Percentiles rank a stretch among this genome's conserved stretches.
Evolutionary conservation across 2,329 filamentous ascomycete species (phyloP).

Genomic region (Tolypocladium tropicale): DNA sequence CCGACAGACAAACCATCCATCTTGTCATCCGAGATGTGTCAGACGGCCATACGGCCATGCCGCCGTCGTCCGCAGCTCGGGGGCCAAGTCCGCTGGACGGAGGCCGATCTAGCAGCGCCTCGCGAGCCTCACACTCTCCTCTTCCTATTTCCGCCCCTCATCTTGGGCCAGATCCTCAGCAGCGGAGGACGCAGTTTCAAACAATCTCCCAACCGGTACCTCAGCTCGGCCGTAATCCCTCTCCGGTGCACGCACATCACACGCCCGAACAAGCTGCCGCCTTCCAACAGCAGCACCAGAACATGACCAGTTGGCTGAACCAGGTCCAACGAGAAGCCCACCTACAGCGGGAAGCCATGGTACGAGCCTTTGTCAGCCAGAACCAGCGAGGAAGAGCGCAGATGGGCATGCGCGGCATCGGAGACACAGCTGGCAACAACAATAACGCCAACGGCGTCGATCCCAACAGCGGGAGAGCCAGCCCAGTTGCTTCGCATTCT

Average conservation of each 20-base stretch:
- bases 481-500: constrained; percentile 14
- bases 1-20: constrained; percentile 41
- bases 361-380: constrained; percentile 29
- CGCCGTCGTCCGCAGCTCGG: constrained; percentile 11
- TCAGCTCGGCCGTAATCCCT: constrained; percentile 18
- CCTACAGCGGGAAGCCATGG: constrained; percentile 27
- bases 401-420: constrained; percentile 29
- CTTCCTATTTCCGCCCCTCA: constrained; percentile 5
- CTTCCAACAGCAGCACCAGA: constrained; percentile 29
- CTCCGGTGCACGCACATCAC: constrained; percentile 13
- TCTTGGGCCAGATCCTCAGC: constrained; percentile 17
- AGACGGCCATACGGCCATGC: constrained; percentile 18
- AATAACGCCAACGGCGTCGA: constrained; percentile 11
- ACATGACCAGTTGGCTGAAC: constrained; percentile 33
- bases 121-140: constrained; percentile 9
- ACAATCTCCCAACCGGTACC: constrained; percentile 15
- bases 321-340: constrained; percentile 25
- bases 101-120: constrained; percentile 11
- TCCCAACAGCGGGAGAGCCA: constrained; percentile 13
- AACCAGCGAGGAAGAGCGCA: constrained; percentile 31
- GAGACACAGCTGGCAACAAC: constrained; percentile 17
- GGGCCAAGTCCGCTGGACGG: constrained; percentile 16
- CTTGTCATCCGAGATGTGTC: constrained; percentile 36
- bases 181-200: constrained; percentile 19
- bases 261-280: constrained; percentile 18